A percentile compares a stretch with the other conserved stretches of the same genome.
phyloP scores from a whole-genome alignment of 2,329 filamentous ascomycete species.

The Aquanectria penicillioides region DNA sequence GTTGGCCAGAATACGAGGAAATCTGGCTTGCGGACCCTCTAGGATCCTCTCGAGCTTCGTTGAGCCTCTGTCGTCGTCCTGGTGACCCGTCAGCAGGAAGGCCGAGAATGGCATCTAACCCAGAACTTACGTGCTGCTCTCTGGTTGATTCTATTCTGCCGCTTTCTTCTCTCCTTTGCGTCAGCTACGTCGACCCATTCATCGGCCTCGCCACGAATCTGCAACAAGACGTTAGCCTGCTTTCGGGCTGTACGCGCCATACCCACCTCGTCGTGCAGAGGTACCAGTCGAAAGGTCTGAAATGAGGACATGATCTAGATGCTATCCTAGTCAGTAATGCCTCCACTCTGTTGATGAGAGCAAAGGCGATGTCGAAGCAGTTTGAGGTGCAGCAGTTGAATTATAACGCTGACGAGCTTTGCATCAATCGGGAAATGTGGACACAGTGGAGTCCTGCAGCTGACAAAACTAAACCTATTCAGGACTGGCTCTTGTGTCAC shows the following conservation, averaged over 20 bases:
- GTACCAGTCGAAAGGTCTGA: constrained; percentile 33
- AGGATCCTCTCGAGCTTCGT: neutral
- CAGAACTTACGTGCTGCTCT: constrained; percentile 24
- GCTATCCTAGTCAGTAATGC: neutral
- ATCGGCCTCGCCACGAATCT: constrained; percentile 23
- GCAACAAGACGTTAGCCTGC: neutral
- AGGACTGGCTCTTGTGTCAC: too few species aligned
- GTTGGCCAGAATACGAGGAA: neutral
- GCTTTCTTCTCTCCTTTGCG: constrained; percentile 30
- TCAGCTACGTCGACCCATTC: constrained; percentile 31
- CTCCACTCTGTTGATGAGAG: too few species aligned
- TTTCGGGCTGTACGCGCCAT: neutral
- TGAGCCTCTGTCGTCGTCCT: constrained; percentile 31
- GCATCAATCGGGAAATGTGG: constrained; percentile 5
- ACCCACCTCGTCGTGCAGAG: constrained; percentile 28
- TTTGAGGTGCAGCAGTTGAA: neutral
- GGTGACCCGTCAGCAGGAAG: neutral
- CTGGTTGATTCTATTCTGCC: constrained; percentile 34
- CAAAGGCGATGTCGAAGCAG: neutral
- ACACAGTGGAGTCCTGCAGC: neutral
- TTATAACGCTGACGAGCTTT: constrained; percentile 25
- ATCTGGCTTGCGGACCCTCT: neutral
- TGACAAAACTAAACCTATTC: constrained; percentile 13
- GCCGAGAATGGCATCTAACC: neutral
- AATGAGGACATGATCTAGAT: constrained; percentile 27